These are phyloP conservation scores for Croton setiger DNA, from an alignment of 441 rosid genomes.

Conservation along the genomic window DNA sequence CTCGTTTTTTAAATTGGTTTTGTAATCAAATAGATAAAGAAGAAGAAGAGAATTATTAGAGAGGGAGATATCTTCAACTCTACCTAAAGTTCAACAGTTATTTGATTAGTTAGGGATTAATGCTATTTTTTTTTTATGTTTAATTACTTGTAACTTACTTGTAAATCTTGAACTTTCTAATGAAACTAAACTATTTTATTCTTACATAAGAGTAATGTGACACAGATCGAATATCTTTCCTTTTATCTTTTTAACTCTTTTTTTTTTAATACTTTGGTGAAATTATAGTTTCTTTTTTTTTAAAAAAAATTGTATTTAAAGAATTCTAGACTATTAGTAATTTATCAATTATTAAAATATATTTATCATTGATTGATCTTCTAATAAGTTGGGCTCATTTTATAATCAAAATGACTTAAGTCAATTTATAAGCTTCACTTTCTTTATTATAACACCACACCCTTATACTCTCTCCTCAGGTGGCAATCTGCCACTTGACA, in stretches of 20 bases:
- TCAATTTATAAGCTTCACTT: too few species aligned
- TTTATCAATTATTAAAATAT: too few species aligned
- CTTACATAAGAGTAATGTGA: neutral
- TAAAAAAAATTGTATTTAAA: too few species aligned
- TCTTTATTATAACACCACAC: too few species aligned
- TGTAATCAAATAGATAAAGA: conserved; percentile 1
- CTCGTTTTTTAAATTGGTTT: neutral
- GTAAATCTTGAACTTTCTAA: conserved; percentile 12
- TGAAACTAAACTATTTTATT: neutral
- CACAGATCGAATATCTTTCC: too few species aligned
- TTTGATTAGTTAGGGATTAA: neutral
- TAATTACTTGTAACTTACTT: conserved; percentile 2
- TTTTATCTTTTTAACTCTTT: neutral
- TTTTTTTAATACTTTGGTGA: neutral
- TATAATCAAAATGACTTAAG: too few species aligned
- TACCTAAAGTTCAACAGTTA: neutral
- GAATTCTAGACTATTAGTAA: too few species aligned
- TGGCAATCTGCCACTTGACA: too few species aligned
- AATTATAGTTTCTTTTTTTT: too few species aligned
- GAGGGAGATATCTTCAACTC: neutral
- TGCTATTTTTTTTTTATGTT: neutral
- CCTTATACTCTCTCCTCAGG: too few species aligned
- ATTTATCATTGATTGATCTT: too few species aligned
- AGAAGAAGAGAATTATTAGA: neutral
- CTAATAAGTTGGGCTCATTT: too few species aligned